A percentile compares a stretch with the other conserved stretches of the same genome.
These are phyloP conservation scores for Ogataea polymorpha DNA, from an alignment of 805 yeast genomes.

Conservation along the genomic window DNA sequence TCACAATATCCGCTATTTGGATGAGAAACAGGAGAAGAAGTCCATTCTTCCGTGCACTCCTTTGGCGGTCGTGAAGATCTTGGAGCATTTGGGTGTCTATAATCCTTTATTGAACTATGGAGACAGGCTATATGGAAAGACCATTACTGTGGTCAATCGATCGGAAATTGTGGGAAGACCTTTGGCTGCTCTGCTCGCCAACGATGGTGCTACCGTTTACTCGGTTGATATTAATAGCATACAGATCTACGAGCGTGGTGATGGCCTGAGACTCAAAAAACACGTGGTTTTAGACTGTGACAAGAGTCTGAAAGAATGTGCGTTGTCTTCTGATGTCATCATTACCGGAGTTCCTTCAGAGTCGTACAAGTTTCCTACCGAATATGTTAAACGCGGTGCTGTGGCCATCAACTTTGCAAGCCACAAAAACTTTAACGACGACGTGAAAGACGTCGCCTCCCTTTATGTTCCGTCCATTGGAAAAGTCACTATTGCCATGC, in stretches of 20 bases:
- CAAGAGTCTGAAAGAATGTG: constrained; percentile 58
- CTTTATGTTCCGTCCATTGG: constrained; percentile 95
- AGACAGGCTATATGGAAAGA: constrained; percentile 89
- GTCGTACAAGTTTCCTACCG: constrained; percentile 80
- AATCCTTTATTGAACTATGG: constrained; percentile 82
- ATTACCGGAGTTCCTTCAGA: constrained; percentile 94
- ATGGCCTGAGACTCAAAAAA: constrained; percentile 73
- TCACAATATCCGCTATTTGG: constrained; percentile 85
- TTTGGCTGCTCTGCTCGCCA: constrained; percentile 89
- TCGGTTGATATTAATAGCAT: constrained; percentile 86
- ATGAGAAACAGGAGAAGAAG: constrained; percentile 61
- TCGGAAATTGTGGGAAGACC: constrained; percentile 98
- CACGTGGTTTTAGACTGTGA: constrained; percentile 70
- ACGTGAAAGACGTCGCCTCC: constrained; percentile 81
- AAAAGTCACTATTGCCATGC: constrained; percentile 93
- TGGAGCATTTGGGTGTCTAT: constrained; percentile 87
- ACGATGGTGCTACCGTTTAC: constrained; percentile 95
- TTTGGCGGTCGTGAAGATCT: constrained; percentile 85
- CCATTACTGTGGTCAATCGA: constrained; percentile 84
- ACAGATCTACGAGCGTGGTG: constrained; percentile 92
- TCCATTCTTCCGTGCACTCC: constrained; percentile 96
- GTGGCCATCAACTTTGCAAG: constrained; percentile 88
- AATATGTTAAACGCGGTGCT: constrained; percentile 79
- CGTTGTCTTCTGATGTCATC: constrained; percentile 79
- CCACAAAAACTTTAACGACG: constrained; percentile 80